phyloP scores from a whole-genome alignment of 176 grass and related monocot genomes.

The Tuctoria greenei region DNA sequence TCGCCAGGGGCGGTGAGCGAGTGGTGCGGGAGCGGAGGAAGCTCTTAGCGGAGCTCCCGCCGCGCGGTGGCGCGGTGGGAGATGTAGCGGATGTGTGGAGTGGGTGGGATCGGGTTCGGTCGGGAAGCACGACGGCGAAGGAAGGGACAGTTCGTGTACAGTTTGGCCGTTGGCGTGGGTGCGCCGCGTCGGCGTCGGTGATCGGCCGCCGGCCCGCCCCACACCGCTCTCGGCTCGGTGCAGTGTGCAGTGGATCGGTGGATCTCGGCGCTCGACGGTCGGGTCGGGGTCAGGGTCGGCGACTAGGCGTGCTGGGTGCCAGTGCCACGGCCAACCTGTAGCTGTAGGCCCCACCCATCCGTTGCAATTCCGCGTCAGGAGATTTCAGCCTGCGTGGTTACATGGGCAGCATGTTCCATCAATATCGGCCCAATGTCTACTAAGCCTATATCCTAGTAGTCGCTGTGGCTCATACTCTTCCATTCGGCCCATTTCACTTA shows the following conservation, averaged over 20 bases:
- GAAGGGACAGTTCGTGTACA: background rate
- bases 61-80: conserved; percentile 15
- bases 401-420: background rate
- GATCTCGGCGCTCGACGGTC: no score
- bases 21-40: background rate
- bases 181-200: conserved; percentile 37
- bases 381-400: background rate
- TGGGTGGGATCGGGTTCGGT: conserved; percentile 1
- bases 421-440: background rate
- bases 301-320: background rate
- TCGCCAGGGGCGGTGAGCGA: background rate
- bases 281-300: no score
- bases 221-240: background rate
- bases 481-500: background rate
- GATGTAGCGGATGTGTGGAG: conserved; percentile 18
- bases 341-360: background rate
- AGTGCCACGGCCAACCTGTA: background rate
- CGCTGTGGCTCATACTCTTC: background rate
- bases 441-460: background rate
- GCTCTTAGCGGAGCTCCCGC: conserved; percentile 36
- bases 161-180: conserved; percentile 36
- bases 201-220: conserved; percentile 31
- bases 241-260: background rate
- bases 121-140: conserved; percentile 33
- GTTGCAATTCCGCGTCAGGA: background rate